Percentiles rank a stretch among this genome's conserved stretches.
These are phyloP conservation scores for Aurifilum marmelostoma DNA, from an alignment of 2,329 filamentous ascomycete genomes.

Conservation along the genomic window DNA sequence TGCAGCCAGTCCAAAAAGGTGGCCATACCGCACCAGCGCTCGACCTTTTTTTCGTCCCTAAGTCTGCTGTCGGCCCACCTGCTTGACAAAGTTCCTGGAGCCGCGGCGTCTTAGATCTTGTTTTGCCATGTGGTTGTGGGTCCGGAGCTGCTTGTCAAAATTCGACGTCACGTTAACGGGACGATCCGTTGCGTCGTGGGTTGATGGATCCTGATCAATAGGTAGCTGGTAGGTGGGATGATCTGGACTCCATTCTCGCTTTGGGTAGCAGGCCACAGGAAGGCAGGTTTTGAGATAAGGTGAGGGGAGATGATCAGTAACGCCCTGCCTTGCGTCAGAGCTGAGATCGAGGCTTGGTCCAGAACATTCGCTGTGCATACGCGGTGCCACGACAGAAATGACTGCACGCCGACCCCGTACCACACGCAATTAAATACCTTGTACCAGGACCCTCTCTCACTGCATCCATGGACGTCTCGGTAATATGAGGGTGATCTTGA, in stretches of 20 bases:
- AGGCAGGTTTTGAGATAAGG: not conserved
- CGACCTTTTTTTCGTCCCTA: not conserved
- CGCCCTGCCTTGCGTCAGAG: not conserved
- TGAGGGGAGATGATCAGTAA: not conserved
- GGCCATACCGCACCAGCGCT: not conserved
- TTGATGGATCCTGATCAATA: not conserved
- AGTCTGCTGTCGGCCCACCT: not conserved
- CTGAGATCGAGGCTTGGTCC: not conserved
- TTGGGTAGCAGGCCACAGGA: not conserved
- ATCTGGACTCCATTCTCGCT: not conserved
- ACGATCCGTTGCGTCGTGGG: not conserved
- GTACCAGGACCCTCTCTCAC: not conserved
- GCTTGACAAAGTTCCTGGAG: not conserved
- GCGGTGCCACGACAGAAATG: not conserved
- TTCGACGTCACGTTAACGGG: not conserved
- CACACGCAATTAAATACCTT: not conserved
- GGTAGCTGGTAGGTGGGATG: not conserved
- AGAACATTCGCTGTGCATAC: not conserved
- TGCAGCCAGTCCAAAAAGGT: not conserved
- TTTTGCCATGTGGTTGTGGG: slow-evolving; percentile 4
- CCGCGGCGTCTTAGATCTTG: not conserved
- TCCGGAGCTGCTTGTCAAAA: not conserved
- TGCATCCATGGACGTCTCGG: not conserved
- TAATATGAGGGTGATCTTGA: not conserved
- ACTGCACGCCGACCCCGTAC: not conserved